Evolutionary conservation across 1,139 yeast genomes (phyloP), one percentile per base, ranked within the genome.

Genomic region (Blastobotrys persicus): DNA sequence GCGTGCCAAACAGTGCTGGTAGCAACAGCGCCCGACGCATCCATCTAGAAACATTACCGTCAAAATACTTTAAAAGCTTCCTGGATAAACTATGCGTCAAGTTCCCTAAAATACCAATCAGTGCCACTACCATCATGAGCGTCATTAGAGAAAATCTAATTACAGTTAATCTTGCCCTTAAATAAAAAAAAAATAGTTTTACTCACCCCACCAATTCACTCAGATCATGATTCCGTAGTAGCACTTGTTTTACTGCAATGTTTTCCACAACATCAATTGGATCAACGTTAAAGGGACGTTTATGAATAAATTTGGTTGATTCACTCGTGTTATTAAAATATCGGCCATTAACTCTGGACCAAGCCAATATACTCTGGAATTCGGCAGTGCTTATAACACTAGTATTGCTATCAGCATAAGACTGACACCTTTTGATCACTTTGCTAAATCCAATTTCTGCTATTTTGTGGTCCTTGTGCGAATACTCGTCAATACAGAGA

Each of bases 1-100:
- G 23, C n/a, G 31, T 31, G 13, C 37, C 32, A 12, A 40, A 46
- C 12, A 52, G 32, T 6, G 59, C 48, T 17, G 58, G 54, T 11
- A 55, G 42, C 34, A 57, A 38, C 12, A 53, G 32, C n/a, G 37
- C 31, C 37, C 51, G 49, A 14, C 60, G 42, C 31, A 56, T 12
- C 23, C 34, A 38, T 32, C 60, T 48, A 17, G 50, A 28, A 7
- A 53, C 19, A 12, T 34, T 41, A 17, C 44, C 41, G 37, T 58
- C 60, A 23, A 53, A 31, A 9, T 39, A 13, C 9, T 38, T 38
- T 26, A 57, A 34, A n/a, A 50, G 18, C 1, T 33, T 19, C 18
- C 53, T 50, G 16, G 46, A 39, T 14, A 42, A 20, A n/a, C 46
- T 40, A 34, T 40, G 48, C 20, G 31, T 28, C 26, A 54, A 18